These are phyloP conservation scores for Fusarium metavorans DNA, from an alignment of 2,329 filamentous ascomycete species.

Conservation along the genomic window DNA sequence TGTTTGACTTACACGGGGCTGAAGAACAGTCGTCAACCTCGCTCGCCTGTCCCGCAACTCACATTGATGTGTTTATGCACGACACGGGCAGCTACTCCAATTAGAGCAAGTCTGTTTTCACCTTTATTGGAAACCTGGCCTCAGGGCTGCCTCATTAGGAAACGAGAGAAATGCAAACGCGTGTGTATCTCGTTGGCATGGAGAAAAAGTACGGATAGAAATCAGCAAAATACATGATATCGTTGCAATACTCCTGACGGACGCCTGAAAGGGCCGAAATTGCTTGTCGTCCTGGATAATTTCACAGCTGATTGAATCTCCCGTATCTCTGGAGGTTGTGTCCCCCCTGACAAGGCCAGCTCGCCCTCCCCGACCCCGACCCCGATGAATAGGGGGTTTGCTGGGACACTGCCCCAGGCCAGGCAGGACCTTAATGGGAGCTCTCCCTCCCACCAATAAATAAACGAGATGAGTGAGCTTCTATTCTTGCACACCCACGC, in stretches of 20 bases:
- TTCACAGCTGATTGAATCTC: constrained; percentile 33
- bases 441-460: constrained; percentile 33
- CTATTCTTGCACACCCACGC: constrained; percentile 34
- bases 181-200: neutral
- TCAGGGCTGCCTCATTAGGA: neutral
- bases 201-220: neutral
- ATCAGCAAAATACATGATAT: constrained; percentile 11
- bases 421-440: constrained; percentile 29
- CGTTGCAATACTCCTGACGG: constrained; percentile 6
- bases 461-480: constrained; percentile 30
- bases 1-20: constrained; percentile 8
- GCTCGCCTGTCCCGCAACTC: neutral
- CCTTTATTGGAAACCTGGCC: neutral
- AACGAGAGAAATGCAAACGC: neutral
- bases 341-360: constrained; percentile 24
- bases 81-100: neutral
- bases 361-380: constrained; percentile 4
- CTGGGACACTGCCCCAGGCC: constrained; percentile 8
- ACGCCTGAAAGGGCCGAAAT: constrained; percentile 39
- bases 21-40: neutral
- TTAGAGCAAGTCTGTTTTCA: neutral
- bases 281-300: constrained; percentile 39
- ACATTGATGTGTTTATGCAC: neutral
- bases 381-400: neutral
- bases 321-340: constrained; percentile 5